Evolutionary conservation across 2,329 filamentous ascomycete species (phyloP).

Genomic region (Colletotrichum truncatum): DNA sequence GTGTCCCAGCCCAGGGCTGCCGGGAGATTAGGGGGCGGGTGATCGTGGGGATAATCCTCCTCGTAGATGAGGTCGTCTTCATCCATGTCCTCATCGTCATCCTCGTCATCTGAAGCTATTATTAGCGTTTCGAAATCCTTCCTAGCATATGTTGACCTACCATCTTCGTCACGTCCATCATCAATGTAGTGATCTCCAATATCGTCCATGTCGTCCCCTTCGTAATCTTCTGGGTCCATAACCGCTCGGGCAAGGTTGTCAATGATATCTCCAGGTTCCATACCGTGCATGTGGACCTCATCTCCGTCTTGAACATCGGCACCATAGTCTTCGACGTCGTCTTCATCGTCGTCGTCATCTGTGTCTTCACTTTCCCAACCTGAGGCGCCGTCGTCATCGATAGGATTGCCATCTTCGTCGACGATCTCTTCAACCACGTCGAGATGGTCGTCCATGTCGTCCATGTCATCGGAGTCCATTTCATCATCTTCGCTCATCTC

Average conservation of each 20-base stretch:
- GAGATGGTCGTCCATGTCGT: conserved; percentile 61
- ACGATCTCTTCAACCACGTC: conserved; percentile 62
- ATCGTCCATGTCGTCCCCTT: conserved; percentile 61
- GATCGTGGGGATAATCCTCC: conserved; percentile 63
- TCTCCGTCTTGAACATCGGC: conserved; percentile 63
- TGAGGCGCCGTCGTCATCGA: conserved; percentile 67
- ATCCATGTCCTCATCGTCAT: conserved; percentile 60
- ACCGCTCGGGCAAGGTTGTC: conserved; percentile 66
- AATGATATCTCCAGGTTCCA: conserved; percentile 56
- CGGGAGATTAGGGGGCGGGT: conserved; percentile 52
- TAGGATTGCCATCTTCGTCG: conserved; percentile 68
- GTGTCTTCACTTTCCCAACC: conserved; percentile 70
- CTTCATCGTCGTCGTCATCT: conserved; percentile 62
- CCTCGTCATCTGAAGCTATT: conserved; percentile 47
- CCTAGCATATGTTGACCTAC: conserved; percentile 40
- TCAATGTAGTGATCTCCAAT: conserved; percentile 63
- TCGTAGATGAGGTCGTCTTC: conserved; percentile 73
- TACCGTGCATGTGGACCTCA: conserved; percentile 55
- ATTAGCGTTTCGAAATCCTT: conserved; percentile 31
- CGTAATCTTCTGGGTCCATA: conserved; percentile 60
- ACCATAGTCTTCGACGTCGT: conserved; percentile 64
- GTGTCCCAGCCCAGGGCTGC: conserved; percentile 66
- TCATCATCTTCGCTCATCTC: conserved; percentile 62
- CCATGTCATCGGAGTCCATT: conserved; percentile 57
- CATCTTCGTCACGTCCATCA: conserved; percentile 69